Evolutionary conservation across 1,284 basidiomycete species (phyloP).

Genomic region (Ustilago cynodontis): DNA sequence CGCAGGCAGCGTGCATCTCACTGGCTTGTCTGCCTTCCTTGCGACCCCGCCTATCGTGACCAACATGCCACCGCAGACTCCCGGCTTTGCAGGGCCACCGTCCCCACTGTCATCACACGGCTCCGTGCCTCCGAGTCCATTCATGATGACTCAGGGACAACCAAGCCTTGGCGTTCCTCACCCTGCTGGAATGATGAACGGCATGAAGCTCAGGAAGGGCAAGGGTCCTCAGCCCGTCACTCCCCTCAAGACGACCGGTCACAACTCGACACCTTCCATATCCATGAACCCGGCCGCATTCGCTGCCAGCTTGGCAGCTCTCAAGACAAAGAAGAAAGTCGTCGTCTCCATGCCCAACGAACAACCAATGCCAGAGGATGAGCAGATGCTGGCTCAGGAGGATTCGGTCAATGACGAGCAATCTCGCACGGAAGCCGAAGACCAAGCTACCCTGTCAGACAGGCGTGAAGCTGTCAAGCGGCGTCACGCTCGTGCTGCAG

Average conservation of each 20-base stretch:
- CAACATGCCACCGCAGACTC: slow-evolving; percentile 18
- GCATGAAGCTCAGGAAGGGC: slow-evolving; percentile 25
- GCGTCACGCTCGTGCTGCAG: slow-evolving; percentile 21
- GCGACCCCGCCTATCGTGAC: slow-evolving; percentile 27
- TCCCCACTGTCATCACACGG: slow-evolving; percentile 34
- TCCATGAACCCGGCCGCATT: slow-evolving; percentile 60
- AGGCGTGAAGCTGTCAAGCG: slow-evolving; percentile 8
- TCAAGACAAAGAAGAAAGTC: slow-evolving; percentile 45
- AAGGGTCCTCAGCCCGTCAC: slow-evolving; percentile 45
- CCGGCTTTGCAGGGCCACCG: slow-evolving; percentile 28
- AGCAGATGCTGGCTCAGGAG: slow-evolving; percentile 23
- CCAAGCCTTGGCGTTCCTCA: slow-evolving; percentile 7
- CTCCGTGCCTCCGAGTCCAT: slow-evolving; percentile 22
- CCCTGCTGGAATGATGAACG: slow-evolving; percentile 10
- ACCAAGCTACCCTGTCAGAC: neutral
- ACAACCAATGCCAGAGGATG: slow-evolving; percentile 28
- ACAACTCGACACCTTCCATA: slow-evolving; percentile 64
- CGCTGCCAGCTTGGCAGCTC: slow-evolving; percentile 42
- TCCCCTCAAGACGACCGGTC: slow-evolving; percentile 60
- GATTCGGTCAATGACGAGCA: neutral
- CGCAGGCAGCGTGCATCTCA: slow-evolving; percentile 45
- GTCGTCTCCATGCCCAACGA: slow-evolving; percentile 50
- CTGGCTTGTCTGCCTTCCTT: slow-evolving; percentile 41
- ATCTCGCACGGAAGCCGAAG: neutral
- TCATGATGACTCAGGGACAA: slow-evolving; percentile 21